Evolutionary conservation across 768 basidiomycete species (phyloP).

Genomic region (Pisolithus albus): DNA sequence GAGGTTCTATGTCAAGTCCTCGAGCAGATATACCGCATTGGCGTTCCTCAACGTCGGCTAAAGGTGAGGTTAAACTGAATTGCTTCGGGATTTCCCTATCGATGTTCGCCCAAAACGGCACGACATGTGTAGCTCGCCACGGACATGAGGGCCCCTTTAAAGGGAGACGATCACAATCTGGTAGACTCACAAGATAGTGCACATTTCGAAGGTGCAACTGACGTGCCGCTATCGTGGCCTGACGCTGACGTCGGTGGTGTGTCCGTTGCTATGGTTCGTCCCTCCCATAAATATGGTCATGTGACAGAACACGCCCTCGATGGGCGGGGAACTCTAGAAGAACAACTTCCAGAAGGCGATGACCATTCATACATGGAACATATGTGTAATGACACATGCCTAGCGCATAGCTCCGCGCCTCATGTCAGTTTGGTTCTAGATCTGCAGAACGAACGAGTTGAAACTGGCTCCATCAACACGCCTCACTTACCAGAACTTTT

Average conservation of each 20-base stretch:
- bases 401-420: conserved; percentile 1
- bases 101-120: neutral
- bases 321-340: conserved; percentile 4
- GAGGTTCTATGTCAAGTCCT: conserved; percentile 35
- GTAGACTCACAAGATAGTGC: conserved; percentile 9
- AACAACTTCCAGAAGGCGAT: conserved; percentile 11
- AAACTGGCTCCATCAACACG: conserved; percentile 7
- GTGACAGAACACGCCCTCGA: conserved; percentile 12
- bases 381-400: conserved; percentile 3
- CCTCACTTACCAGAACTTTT: conserved; percentile 6
- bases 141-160: conserved; percentile 5
- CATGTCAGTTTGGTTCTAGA: conserved; percentile 17
- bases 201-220: conserved; percentile 1
- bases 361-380: conserved; percentile 6
- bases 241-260: conserved; percentile 10
- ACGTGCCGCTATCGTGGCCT: conserved; percentile 6
- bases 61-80: conserved; percentile 35
- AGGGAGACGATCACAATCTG: conserved; percentile 20
- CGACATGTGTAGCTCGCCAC: conserved; percentile 13
- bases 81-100: neutral
- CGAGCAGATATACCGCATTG: conserved; percentile 37
- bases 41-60: conserved; percentile 37
- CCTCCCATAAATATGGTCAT: conserved; percentile 1
- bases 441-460: conserved; percentile 7
- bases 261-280: neutral